Percentiles rank a stretch among this genome's conserved stretches.
phyloP scores from a whole-genome alignment of 306 rosid genomes.

The Rosa multiflora region DNA sequence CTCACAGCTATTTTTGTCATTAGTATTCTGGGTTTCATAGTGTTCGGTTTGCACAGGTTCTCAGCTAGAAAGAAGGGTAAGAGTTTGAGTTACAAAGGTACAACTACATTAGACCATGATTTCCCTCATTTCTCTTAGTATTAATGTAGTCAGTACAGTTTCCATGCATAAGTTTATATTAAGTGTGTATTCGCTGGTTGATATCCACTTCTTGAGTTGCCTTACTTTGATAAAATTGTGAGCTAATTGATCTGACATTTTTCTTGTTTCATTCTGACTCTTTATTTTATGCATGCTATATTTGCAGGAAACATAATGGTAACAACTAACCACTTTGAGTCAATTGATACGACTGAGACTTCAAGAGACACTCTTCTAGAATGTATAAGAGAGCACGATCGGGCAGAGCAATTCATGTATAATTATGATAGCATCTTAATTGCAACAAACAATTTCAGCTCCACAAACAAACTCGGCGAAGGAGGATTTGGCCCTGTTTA shows the following conservation, averaged over 20 bases:
- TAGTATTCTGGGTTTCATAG: not conserved
- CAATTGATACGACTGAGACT: not conserved
- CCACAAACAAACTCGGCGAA: not conserved
- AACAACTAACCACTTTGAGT: not conserved
- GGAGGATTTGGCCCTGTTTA: slow-evolving; percentile 26
- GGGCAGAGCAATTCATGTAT: not conserved
- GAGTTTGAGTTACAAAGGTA: not conserved
- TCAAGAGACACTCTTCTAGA: not conserved
- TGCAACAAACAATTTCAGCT: slow-evolving; percentile 1
- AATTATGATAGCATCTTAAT: not conserved
- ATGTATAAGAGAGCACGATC: not conserved
- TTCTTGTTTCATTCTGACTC: not conserved
- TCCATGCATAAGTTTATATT: not conserved
- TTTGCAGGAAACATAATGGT: not conserved
- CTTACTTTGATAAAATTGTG: not conserved
- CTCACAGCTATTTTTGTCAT: not conserved
- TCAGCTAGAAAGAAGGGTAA: slow-evolving; percentile 15
- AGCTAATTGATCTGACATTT: not conserved
- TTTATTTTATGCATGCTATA: not conserved
- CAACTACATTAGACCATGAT: not conserved
- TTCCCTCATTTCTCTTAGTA: not conserved
- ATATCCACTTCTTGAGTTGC: too few relatives aligned
- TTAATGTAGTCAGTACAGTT: not conserved
- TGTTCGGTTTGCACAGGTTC: not conserved
- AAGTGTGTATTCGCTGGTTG: not conserved